These are phyloP conservation scores for Pterothamnion heteromorphum DNA, from an alignment of 31 red algal species.

Conservation along the genomic window DNA sequence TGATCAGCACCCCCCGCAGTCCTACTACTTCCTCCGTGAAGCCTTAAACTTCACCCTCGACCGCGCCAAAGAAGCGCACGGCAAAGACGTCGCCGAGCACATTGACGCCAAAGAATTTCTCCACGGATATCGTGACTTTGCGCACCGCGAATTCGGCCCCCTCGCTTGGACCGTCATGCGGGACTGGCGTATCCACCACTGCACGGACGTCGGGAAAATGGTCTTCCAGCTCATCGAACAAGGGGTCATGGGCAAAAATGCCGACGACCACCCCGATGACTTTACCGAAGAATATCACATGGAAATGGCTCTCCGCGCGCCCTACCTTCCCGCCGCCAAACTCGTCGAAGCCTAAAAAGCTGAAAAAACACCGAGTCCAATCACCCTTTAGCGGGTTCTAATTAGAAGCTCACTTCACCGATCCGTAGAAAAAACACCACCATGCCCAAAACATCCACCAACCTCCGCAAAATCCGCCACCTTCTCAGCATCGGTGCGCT, in stretches of 20 bases:
- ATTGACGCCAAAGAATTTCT: not conserved
- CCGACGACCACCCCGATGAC: not conserved
- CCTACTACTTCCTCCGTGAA: not conserved
- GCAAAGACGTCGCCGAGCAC: not conserved
- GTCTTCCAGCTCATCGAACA: not conserved
- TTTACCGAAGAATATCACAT: not conserved
- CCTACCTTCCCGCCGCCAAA: not conserved
- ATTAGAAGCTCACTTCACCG: no score
- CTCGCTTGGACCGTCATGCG: not conserved
- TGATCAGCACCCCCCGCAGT: not conserved
- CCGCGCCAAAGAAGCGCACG: not conserved
- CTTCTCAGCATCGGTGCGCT: no score
- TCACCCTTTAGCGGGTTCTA: no score
- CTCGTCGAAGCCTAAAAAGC: no score
- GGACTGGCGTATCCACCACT: not conserved
- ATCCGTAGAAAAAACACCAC: no score
- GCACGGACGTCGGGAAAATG: not conserved
- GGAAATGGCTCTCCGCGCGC: not conserved
- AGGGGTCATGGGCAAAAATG: not conserved
- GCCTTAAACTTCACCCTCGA: not conserved
- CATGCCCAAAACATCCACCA: no score
- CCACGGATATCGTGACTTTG: not conserved
- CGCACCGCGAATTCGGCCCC: not conserved
- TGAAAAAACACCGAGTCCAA: no score
- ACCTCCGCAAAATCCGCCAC: no score